Base-by-base conservation (phyloP, 2,329 filamentous ascomycete genomes). In the Colletotrichum sp. region DNA sequence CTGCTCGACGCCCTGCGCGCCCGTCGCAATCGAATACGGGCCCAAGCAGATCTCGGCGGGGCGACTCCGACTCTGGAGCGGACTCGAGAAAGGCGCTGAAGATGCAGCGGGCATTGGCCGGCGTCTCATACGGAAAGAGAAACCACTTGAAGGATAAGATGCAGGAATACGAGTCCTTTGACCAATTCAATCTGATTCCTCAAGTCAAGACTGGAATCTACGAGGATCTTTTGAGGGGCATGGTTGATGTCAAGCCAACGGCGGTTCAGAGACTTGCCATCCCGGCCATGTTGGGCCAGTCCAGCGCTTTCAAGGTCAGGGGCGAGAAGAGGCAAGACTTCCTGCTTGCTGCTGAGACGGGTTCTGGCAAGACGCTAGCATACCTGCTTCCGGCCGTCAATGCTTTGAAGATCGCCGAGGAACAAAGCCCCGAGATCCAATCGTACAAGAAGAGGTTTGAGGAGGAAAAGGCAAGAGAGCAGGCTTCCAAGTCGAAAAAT, bases 341-440 rank as follows among this genome's bases (percentile, higher is more conserved):
- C 80, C 88, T 99, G 15, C 88, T 99, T 64, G 97, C 97, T 6
- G 97, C 97, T 13, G 97, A 99, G 86, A 99, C 97, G 1, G 97
- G 97, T 15, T 98, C 97, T 1, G 97, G 97, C 74, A 99, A 99
- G 87, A 99, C 97, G 1, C 87, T 99, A 75, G 95, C 97, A 11
- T 99, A 99, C 81, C 86, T 98, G 7, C 84, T 98, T 7, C 97
- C 97, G 0, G 89, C 93, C 18, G 87, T 99, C 66, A 92, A 99
- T 83, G 94, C 94, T 11, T 84, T 99, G 78, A 99, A 99, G 85
- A 86, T 90, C 38, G 92, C 91, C 8, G 94, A 96, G 80, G 86
- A 87, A 1, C 82, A 85, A 15, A 93, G 95, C 76, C 82, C 83
- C 1, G 88, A 89, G 2, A 86, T 91, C 18, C 88, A 90, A 69